Evolutionary conservation across 306 rosid genomes (phyloP).

Genomic region (Rosa persica): DNA sequence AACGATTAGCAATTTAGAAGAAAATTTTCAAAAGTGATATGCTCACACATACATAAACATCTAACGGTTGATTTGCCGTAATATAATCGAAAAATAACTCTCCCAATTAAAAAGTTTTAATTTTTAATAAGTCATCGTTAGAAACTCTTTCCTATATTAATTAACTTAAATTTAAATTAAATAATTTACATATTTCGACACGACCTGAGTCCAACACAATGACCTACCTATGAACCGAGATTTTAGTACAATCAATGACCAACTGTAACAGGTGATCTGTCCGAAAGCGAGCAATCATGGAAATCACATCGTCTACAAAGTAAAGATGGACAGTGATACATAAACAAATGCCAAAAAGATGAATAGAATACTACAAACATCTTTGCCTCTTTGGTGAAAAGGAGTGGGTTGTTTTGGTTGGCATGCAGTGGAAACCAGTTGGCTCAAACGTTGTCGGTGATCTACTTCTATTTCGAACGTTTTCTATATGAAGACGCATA

Average conservation of each 20-base stretch:
- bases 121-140: too few species aligned
- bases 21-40: too few species aligned
- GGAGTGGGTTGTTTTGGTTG: background rate
- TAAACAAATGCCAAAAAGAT: background rate
- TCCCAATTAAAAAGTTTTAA: too few species aligned
- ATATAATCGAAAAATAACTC: too few species aligned
- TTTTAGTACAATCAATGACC: background rate
- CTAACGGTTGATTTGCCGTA: too few species aligned
- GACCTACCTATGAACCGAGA: background rate
- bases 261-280: background rate
- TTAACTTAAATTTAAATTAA: too few species aligned
- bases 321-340: background rate
- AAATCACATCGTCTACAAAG: background rate
- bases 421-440: conserved; percentile 5
- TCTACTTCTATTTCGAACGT: background rate
- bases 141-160: too few species aligned
- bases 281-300: conserved; percentile 3
- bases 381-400: background rate
- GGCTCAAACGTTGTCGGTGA: background rate
- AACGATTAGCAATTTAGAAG: too few species aligned
- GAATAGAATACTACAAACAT: background rate
- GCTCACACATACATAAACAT: too few species aligned
- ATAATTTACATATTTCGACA: background rate
- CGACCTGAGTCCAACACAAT: background rate
- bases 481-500: background rate